Base-by-base conservation (phyloP, 2,329 filamentous ascomycete species). In the Cryphonectria nitschkei region DNA sequence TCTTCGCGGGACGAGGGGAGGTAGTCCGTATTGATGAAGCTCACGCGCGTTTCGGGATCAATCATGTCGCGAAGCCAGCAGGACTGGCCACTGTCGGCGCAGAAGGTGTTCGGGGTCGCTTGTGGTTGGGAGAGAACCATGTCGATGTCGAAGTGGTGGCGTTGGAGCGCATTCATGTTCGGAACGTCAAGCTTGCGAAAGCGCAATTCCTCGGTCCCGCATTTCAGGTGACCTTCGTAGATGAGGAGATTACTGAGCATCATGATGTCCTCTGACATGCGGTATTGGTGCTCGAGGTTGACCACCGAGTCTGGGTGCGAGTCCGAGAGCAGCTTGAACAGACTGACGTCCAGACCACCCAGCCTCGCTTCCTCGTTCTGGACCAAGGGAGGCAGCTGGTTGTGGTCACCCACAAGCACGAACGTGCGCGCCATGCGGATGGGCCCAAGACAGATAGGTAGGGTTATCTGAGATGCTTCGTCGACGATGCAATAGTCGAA, bases 401-500 rank as follows among this genome's bases (percentile, higher is more conserved):
- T 96, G 80, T 99, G 96, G 79, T 99, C 96, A 19, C 96, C 96
- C 0, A 99, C 96, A 0, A 99, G 88, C 26, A 99, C 93, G 80
- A 99, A 99, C 0, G 92, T 97, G 66, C 89, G 89, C 6, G 96
- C 94, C 89, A 98, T 93, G 14, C 96, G 90, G 75, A 99, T 97
- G 0, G 96, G 96, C 0, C 96, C 96, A 0, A 98, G 85, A 74
- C 96, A 98, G 29, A 98, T 95, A 0, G 96, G 96, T 29, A 99
- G 84, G 0, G 96, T 99, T 78, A 99, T 98, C 77, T 99, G 96
- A 2, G 95, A 98, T 0, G 96, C 96, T 81, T 99, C 96, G 75
- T 99, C 96, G 4, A 99, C 95, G 73, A 99, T 98, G 78, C 96
- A 99, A 78, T 98, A 98, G 81, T 99, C 96, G 75, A 99, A 99